Evolutionary conservation across 768 basidiomycete genomes (phyloP).

Genomic region (Cubamyces lactineus): DNA sequence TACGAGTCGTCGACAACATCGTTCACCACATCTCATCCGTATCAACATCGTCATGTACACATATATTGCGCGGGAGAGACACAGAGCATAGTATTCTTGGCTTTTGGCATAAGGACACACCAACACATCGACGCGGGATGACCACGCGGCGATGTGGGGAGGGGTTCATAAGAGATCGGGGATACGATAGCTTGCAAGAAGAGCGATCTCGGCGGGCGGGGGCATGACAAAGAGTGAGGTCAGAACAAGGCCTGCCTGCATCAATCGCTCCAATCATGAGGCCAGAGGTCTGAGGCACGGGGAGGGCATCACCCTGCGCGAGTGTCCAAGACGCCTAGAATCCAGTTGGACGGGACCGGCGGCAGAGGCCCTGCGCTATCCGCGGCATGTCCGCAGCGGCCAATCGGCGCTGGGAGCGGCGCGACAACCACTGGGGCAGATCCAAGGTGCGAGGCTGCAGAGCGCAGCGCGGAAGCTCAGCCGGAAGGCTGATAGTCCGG

Average conservation of each 20-base stretch:
- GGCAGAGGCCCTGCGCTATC: slow-evolving; percentile 10
- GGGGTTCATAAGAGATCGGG: background rate
- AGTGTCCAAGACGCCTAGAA: slow-evolving; percentile 7
- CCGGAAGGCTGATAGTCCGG: slow-evolving; percentile 14
- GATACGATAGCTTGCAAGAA: slow-evolving; percentile 2
- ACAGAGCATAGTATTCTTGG: background rate
- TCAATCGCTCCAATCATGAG: slow-evolving; percentile 16
- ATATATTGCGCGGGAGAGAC: slow-evolving; percentile 6
- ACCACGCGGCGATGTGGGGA: background rate
- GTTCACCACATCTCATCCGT: no score
- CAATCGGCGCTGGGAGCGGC: slow-evolving; percentile 17
- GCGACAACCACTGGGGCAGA: slow-evolving; percentile 23
- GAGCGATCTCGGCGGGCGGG: slow-evolving; percentile 5
- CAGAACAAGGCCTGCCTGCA: slow-evolving; percentile 2
- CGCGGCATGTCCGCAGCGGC: slow-evolving; percentile 22
- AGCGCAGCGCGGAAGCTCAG: slow-evolving; percentile 5
- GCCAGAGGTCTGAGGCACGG: slow-evolving; percentile 15
- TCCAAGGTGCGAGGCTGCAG: slow-evolving; percentile 21
- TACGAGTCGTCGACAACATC: background rate
- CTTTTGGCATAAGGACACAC: background rate
- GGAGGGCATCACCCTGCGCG: slow-evolving; percentile 2
- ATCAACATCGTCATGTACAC: background rate
- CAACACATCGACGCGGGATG: background rate
- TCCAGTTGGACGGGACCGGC: slow-evolving; percentile 9
- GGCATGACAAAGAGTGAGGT: slow-evolving; percentile 1